Evolutionary conservation across 345 rosid genomes (phyloP).

Genomic region (Eucalyptus coolabah): DNA sequence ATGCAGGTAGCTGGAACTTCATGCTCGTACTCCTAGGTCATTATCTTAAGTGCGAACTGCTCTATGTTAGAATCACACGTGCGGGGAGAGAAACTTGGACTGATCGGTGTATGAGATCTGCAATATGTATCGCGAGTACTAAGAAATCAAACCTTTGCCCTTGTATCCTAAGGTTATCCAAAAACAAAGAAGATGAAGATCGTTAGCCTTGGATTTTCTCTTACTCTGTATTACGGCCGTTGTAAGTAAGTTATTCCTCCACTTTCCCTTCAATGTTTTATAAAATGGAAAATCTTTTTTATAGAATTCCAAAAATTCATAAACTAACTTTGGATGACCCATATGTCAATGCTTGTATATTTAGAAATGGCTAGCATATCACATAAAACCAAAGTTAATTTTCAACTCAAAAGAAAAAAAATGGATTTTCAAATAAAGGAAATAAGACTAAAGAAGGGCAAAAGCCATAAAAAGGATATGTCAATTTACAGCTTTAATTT

Average conservation of each 20-base stretch:
- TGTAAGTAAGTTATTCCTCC: background rate
- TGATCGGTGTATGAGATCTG: background rate
- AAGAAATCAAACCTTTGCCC: background rate
- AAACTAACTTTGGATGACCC: background rate
- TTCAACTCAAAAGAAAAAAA: background rate
- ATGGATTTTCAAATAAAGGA: background rate
- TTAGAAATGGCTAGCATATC: background rate
- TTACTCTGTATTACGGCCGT: background rate
- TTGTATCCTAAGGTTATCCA: background rate
- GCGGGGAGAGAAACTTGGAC: rapidly evolving
- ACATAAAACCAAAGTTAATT: background rate
- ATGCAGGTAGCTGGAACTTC: background rate
- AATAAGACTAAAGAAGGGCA: background rate
- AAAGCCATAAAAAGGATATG: background rate
- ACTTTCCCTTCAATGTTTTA: background rate
- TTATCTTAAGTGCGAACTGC: rapidly evolving
- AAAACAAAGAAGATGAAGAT: background rate
- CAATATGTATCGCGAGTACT: background rate
- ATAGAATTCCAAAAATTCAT: background rate
- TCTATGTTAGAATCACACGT: background rate
- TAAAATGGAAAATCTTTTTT: background rate
- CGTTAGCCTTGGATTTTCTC: background rate
- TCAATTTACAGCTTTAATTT: background rate
- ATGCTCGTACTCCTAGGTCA: background rate
- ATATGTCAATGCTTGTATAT: background rate